Conservation (phyloP, 1,284 basidiomycete genomes). For the Puccinia triticina region DNA sequence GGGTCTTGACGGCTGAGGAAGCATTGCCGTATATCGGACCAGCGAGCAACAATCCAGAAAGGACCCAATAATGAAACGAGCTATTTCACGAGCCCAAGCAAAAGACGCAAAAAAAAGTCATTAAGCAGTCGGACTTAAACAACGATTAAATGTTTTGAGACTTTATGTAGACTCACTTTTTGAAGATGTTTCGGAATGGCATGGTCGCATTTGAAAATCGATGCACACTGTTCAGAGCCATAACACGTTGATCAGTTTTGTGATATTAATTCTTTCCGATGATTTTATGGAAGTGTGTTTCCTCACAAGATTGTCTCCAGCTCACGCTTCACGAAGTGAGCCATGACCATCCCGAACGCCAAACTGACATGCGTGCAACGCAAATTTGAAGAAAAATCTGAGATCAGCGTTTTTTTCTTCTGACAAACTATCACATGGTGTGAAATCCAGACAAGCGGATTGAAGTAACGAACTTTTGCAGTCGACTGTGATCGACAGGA, state of each 20-base stretch:
- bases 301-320: conserved; percentile 84
- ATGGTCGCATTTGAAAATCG: conserved; percentile 94
- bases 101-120: background rate
- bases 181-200: conserved; percentile 83
- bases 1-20: conserved; percentile 69
- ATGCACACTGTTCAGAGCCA: conserved; percentile 67
- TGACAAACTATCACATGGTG: background rate
- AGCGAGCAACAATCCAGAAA: conserved; percentile 79
- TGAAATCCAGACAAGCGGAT: background rate
- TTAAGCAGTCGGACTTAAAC: background rate
- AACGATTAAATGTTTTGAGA: background rate
- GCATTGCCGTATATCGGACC: conserved; percentile 74
- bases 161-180: conserved; percentile 69
- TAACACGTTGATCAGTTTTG: background rate
- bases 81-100: conserved; percentile 62
- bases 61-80: conserved; percentile 82
- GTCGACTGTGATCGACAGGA: conserved; percentile 70
- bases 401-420: background rate
- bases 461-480: conserved; percentile 70
- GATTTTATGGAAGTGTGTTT: conserved; percentile 28
- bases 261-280: background rate
- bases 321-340: conserved; percentile 91
- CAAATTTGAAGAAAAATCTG: background rate
- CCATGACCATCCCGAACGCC: conserved; percentile 75
- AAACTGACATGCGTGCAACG: conserved; percentile 65